Evolutionary conservation across 257 asterid species (phyloP).

Genomic region (Salvia rosmarinus): DNA sequence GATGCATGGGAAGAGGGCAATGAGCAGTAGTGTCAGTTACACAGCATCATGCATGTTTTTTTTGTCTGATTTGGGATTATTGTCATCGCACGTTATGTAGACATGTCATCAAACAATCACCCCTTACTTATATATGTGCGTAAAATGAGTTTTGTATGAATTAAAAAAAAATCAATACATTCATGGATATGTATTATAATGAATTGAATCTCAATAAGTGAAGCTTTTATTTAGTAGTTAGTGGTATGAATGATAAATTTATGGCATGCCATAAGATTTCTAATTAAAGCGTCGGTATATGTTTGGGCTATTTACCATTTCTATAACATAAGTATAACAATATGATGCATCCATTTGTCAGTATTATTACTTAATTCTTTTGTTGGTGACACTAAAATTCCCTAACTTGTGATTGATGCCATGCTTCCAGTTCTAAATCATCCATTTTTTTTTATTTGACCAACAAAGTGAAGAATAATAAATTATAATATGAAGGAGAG

Average conservation of each 20-base stretch:
- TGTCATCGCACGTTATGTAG: slow-evolving; percentile 12
- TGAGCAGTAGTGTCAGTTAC: slow-evolving; percentile 35
- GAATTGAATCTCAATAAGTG: neutral
- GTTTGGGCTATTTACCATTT: neutral
- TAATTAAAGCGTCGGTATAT: slow-evolving; percentile 10
- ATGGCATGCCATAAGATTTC: slow-evolving; percentile 13
- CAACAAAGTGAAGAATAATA: no score
- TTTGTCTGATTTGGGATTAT: slow-evolving; percentile 14
- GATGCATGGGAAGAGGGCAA: slow-evolving; percentile 26
- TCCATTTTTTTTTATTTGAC: no score
- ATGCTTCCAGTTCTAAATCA: no score
- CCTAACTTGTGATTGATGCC: neutral
- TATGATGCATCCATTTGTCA: no score
- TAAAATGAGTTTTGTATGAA: neutral
- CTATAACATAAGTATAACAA: no score
- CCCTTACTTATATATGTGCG: neutral
- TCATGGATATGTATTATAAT: neutral
- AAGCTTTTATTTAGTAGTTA: neutral
- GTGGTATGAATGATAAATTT: neutral
- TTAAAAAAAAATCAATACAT: neutral
- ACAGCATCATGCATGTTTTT: slow-evolving; percentile 18
- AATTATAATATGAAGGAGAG: no score
- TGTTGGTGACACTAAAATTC: neutral
- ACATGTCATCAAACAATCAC: slow-evolving; percentile 19
- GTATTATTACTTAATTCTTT: neutral